Percentiles rank a stretch among this genome's conserved stretches.
Conservation (phyloP, 768 basidiomycete genomes). For the Termitomyces sp. region DNA sequence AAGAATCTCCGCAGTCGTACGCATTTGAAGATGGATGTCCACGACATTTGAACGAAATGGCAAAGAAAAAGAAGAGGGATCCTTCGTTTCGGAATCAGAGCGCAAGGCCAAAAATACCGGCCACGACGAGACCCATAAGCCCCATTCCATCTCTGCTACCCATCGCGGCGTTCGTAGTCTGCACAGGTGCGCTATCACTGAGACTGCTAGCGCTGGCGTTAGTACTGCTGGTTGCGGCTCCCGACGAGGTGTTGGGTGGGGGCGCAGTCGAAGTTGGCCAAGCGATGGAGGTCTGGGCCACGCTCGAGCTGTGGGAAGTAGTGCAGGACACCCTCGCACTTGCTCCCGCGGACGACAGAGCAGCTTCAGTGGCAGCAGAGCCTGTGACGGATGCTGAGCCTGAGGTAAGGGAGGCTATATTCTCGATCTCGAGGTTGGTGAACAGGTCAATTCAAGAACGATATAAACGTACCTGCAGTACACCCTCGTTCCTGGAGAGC, state of each 20-base stretch:
- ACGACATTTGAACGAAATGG: no score
- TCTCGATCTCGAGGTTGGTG: no score
- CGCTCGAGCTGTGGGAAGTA: background rate
- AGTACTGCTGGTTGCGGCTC: background rate
- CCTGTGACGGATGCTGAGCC: background rate
- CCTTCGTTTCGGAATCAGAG: no score
- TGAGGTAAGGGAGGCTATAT: background rate
- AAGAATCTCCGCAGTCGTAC: no score
- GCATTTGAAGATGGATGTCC: no score
- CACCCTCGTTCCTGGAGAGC: slow-evolving; percentile 11
- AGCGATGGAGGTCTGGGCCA: background rate
- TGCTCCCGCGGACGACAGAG: background rate
- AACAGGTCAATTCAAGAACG: no score
- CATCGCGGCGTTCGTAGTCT: no score
- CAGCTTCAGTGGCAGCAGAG: background rate
- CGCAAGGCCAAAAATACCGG: background rate
- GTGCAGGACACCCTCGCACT: background rate
- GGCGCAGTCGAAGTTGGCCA: background rate
- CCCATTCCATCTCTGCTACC: background rate
- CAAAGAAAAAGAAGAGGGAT: no score
- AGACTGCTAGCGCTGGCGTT: no score
- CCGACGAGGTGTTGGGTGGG: background rate
- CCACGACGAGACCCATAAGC: background rate
- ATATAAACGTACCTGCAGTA: slow-evolving; percentile 2
- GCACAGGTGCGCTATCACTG: no score